Evolutionary conservation across 306 rosid genomes (phyloP), one percentile per base, ranked within the genome.

Genomic region (Vachellia pachyceras): DNA sequence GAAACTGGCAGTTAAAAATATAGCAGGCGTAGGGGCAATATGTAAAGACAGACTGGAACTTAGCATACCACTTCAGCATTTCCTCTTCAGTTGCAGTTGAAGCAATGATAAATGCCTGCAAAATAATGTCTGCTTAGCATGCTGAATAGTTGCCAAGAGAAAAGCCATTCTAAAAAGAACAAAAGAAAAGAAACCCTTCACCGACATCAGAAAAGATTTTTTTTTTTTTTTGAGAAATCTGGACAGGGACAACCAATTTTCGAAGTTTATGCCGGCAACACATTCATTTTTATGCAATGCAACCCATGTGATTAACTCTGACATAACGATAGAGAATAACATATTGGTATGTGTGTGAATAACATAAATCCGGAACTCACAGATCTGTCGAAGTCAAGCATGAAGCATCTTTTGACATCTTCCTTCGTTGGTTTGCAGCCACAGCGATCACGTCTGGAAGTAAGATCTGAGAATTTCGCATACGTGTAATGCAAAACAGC

Each of bases 391-490:
- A 95, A 95, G 55, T 95, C 99, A 87, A 95, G 85, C 99, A 95
- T 95, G 82, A 95, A 95, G 92, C 99, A 95, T 90, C 99, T 89
- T 89, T 95, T 95, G 75, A 95, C 97, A 82, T 95, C 99, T 65
- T 95, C 97, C 85, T 84, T 86, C 35, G 97, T 91, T 65, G 99
- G 97, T 85, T 95, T 95, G 94, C 97, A 95, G 87, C 93, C 94
- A 82, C 97, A 91, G 54, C 97, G 94, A 86, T 95, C 95, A 58
- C 94, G 97, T 87, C 97, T 88, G 79, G 99, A 95, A 45, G 97
- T 93, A 79, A 95, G 88, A 80, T 95, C 99, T 5, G 97, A 93
- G 89, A 93, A 95, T 75, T 88, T 93, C 69, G 99, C 92, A 35
- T 95, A 93, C 9, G 99, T 95, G 86, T 95, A 95, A 87, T 95